phyloP scores from a whole-genome alignment of 2,329 filamentous ascomycete species.

The Penicillium italicum region DNA sequence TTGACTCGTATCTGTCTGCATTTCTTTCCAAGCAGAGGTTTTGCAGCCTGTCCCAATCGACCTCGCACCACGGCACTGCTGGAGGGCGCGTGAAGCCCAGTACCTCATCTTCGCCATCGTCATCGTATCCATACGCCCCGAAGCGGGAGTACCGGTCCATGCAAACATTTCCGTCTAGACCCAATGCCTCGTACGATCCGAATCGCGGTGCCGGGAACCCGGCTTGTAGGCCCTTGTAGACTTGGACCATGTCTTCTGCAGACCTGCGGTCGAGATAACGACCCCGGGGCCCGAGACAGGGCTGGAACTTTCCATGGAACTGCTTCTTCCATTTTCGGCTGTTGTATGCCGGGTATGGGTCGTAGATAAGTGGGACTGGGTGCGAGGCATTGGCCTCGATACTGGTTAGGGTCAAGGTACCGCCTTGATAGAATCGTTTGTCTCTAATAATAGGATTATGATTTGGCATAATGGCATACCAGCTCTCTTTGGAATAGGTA shows the following conservation, averaged over 20 bases:
- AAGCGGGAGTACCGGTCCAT: constrained; percentile 68
- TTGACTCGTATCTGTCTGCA: constrained; percentile 56
- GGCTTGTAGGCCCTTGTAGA: constrained; percentile 27
- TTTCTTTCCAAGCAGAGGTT: constrained; percentile 64
- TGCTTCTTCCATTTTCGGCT: constrained; percentile 53
- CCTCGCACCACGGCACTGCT: constrained; percentile 53
- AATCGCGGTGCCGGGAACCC: constrained; percentile 60
- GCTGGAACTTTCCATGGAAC: constrained; percentile 17
- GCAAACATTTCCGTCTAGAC: constrained; percentile 61
- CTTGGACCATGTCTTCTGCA: constrained; percentile 24
- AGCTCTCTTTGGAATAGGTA: not conserved
- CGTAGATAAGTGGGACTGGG: constrained; percentile 48
- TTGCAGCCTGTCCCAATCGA: constrained; percentile 70
- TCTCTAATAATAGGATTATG: not conserved
- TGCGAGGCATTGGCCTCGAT: constrained; percentile 7
- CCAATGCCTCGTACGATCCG: constrained; percentile 60
- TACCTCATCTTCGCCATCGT: constrained; percentile 24
- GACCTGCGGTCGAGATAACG: constrained; percentile 20
- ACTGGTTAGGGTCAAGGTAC: constrained; percentile 20
- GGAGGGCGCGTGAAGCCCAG: constrained; percentile 26
- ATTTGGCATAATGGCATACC: not conserved
- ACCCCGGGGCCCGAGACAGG: constrained; percentile 21
- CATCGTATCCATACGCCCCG: constrained; percentile 50
- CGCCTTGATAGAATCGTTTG: constrained; percentile 19
- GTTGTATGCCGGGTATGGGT: constrained; percentile 71